Conservation (phyloP, 2,329 filamentous ascomycete species). For the Cercospora zeina region DNA sequence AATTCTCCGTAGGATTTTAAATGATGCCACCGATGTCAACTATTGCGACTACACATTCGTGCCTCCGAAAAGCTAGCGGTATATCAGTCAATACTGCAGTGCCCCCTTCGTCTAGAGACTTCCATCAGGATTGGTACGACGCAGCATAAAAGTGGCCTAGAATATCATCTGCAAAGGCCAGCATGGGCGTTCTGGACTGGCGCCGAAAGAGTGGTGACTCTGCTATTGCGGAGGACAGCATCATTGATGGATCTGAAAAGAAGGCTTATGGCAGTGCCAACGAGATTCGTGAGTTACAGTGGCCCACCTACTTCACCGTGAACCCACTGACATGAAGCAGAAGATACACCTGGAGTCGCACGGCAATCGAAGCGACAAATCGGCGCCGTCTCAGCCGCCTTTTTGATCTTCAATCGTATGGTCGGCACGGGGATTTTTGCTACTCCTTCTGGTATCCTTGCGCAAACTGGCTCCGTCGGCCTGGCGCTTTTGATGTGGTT, state of each 20-base stretch:
- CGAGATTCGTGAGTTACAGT: background rate
- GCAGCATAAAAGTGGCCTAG: background rate
- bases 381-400: conserved; percentile 56
- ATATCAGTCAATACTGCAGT: background rate
- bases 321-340: background rate
- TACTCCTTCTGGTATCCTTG: conserved; percentile 32
- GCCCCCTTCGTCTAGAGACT: background rate
- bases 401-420: conserved; percentile 44
- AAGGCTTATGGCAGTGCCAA: conserved; percentile 14
- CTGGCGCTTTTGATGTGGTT: conserved; percentile 47
- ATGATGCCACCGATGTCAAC: conserved; percentile 20
- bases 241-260: background rate
- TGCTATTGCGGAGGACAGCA: conserved; percentile 10
- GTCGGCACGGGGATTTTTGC: conserved; percentile 37
- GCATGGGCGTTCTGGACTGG: conserved; percentile 14
- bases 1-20: conserved; percentile 13
- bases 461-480: conserved; percentile 34
- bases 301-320: too few relatives aligned
- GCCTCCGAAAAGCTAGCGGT: background rate
- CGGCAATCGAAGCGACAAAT: conserved; percentile 47
- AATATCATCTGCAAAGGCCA: background rate
- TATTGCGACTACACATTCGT: conserved; percentile 14
- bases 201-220: conserved; percentile 2
- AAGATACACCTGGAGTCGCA: conserved; percentile 11
- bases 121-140: background rate